Base-by-base conservation (phyloP, 192 early-diverging fungal genomes). In the Backusella luteola region DNA sequence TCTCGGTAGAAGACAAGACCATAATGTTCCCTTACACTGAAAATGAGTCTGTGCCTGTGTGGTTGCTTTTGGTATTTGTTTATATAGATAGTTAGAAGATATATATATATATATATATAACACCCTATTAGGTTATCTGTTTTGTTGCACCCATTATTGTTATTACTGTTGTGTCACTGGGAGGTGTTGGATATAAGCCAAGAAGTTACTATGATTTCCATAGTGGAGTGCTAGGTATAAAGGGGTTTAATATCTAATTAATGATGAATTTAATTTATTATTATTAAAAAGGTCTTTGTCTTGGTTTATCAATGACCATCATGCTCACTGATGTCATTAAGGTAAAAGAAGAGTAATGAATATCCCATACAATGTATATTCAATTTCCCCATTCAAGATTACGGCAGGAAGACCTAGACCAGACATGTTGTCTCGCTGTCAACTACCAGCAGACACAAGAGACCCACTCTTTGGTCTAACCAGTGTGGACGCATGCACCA, bases 1-100 rank as follows among this genome's bases (percentile, higher is more conserved):
- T 95, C 74, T 91, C 89, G 23, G 78, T 95, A 7, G 79, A 88
- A 6, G 87, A 95, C 82, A 89, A 89, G 46, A 79, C 84, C 14
- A 91, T 95, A 76, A 88, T 90, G 83, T 89, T 87, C 76, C 89
- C 90, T 1, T 81, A 88, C 69, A 73, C 77, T 14, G 63, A 41
- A 19, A 34, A 79, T 26, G 88, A 89, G 42, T 76, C 71, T 8
- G 83, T 89, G 2, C 86, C 88, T 56, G 73, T 75, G 5, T 84
- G 83, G 84, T 66, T 82, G 1, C 49, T 84, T 14, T 39, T 77
- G 17, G 77, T 83, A 69, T 44, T 39, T 44, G 15, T 17, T 44
- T 44, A 44, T 44, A 44, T 44, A 44, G 42, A 44, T 44, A 19
- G 15, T 14, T 15, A 44, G 32, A 32, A 3, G 2, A 2, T 32